phyloP scores from a whole-genome alignment of 306 rosid genomes.

The Corylus avellana region DNA sequence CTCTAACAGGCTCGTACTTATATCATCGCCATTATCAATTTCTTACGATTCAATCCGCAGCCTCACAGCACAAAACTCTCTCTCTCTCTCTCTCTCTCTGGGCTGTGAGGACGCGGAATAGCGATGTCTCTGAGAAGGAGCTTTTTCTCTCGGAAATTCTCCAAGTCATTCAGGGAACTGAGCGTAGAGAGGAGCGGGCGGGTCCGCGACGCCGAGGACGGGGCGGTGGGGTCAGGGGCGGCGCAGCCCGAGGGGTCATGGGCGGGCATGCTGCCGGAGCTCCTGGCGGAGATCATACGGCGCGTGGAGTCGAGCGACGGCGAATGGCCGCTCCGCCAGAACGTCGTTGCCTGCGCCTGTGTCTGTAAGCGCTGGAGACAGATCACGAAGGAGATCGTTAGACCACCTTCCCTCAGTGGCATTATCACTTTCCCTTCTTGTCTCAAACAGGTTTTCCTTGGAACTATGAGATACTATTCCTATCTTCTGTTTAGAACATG shows the following conservation, averaged over 20 bases:
- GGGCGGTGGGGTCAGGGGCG: constrained; percentile 1
- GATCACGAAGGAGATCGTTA: constrained; percentile 65
- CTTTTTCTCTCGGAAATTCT: constrained; percentile 69
- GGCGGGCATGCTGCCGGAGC: constrained; percentile 87
- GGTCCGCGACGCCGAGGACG: constrained; percentile 8
- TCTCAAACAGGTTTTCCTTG: constrained; percentile 74
- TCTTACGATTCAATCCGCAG: no score
- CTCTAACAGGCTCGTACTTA: background rate
- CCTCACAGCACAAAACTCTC: background rate
- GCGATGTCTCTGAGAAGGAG: constrained; percentile 66
- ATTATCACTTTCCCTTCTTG: constrained; percentile 93
- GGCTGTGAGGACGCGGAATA: constrained; percentile 25
- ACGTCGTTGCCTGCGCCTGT: constrained; percentile 88
- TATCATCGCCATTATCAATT: background rate
- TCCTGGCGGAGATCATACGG: constrained; percentile 73
- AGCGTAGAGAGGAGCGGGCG: constrained; percentile 1
- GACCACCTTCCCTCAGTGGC: constrained; percentile 48
- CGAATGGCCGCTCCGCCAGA: constrained; percentile 76
- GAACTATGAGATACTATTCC: background rate
- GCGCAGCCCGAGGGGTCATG: constrained; percentile 43
- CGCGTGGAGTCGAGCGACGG: constrained; percentile 75
- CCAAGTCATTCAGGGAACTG: constrained; percentile 62
- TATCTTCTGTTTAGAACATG: background rate
- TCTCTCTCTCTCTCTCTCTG: constrained; percentile 19
- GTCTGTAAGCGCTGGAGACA: constrained; percentile 97